Evolutionary conservation across 2,329 filamentous ascomycete species (phyloP).

Genomic region (Xylariaceae sp.): DNA sequence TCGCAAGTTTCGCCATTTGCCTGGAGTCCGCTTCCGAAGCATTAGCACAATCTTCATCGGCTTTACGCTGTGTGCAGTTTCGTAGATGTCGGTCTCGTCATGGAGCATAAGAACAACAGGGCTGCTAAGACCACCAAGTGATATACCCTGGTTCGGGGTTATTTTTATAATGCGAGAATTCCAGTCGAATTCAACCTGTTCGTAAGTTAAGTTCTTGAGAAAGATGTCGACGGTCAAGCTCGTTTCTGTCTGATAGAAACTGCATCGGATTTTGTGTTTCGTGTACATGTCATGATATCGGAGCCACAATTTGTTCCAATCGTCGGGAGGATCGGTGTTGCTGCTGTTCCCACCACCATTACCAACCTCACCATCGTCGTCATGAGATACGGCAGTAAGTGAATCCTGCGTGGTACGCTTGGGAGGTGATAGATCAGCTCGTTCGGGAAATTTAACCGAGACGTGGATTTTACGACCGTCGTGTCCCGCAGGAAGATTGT

Average conservation of each 20-base stretch:
- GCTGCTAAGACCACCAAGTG: constrained; percentile 48
- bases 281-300: constrained; percentile 19
- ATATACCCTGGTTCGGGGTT: constrained; percentile 32
- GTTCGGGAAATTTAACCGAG: constrained; percentile 32
- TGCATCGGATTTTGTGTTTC: constrained; percentile 36
- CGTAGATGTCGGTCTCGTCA: constrained; percentile 53
- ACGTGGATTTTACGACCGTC: constrained; percentile 45
- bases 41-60: constrained; percentile 76
- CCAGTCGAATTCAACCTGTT: constrained; percentile 39
- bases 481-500: constrained; percentile 42
- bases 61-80: constrained; percentile 62
- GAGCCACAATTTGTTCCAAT: constrained; percentile 25
- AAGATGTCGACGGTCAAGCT: constrained; percentile 39
- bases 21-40: constrained; percentile 62
- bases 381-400: background rate
- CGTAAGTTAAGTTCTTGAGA: constrained; percentile 40
- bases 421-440: constrained; percentile 20
- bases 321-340: background rate
- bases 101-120: constrained; percentile 61
- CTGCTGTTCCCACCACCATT: background rate
- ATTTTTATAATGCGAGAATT: constrained; percentile 24
- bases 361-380: background rate
- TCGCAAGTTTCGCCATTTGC: constrained; percentile 62
- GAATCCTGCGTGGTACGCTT: constrained; percentile 20
- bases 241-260: constrained; percentile 41